Conservation (phyloP, 2,329 filamentous ascomycete genomes). For the Diaporthe sp. region DNA sequence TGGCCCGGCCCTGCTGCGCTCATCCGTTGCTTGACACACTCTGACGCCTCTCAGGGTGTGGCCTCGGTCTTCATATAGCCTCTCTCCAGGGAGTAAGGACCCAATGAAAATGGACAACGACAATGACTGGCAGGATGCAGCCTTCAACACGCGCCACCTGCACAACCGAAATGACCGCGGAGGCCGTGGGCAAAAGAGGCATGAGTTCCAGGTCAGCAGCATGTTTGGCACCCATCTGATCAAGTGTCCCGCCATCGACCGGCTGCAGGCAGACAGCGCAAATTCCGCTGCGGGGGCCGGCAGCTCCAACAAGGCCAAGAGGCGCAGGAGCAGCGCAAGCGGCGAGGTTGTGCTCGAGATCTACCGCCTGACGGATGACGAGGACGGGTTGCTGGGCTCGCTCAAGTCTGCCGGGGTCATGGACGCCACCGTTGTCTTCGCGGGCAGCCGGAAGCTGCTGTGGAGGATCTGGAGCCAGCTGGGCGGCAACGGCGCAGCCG, state of each 20-base stretch:
- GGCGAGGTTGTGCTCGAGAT: conserved; percentile 43
- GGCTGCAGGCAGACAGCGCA: conserved; percentile 9
- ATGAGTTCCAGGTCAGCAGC: conserved; percentile 43
- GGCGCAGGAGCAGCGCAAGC: conserved; percentile 17
- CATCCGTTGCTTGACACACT: background rate
- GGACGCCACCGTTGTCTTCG: conserved; percentile 43
- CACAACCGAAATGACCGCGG: conserved; percentile 45
- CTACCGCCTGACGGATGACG: conserved; percentile 44
- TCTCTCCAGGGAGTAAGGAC: background rate
- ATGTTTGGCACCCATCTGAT: conserved; percentile 44
- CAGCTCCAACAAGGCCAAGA: conserved; percentile 10
- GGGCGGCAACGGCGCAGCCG: conserved; percentile 15
- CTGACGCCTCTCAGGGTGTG: background rate
- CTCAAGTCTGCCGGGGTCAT: conserved; percentile 34
- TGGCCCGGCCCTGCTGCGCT: background rate
- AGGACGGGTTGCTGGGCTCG: conserved; percentile 44
- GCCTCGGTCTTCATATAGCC: background rate
- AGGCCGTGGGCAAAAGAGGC: conserved; percentile 35
- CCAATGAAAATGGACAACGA: conserved; percentile 25
- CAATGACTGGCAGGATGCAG: conserved; percentile 46
- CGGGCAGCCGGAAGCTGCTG: conserved; percentile 44
- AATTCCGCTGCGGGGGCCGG: background rate
- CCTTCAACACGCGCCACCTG: conserved; percentile 45
- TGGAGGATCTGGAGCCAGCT: conserved; percentile 36
- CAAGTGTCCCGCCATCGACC: conserved; percentile 40